Base-by-base conservation (phyloP, 768 basidiomycete species). In the Rhizopogon rudus region DNA sequence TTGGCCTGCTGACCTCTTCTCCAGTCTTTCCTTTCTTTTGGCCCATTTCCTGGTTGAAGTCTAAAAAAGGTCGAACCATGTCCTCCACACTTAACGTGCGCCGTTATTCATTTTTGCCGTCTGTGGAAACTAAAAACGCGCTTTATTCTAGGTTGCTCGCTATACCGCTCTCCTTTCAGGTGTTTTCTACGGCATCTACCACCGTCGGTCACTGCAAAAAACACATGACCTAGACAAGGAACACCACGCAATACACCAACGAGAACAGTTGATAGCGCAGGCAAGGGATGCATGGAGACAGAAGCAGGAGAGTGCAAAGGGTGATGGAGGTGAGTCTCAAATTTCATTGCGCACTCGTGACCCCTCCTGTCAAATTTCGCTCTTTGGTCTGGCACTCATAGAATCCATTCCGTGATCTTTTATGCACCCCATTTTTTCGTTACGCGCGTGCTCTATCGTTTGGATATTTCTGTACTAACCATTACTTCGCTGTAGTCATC, bases 251-350 rank as follows among this genome's bases (percentile, higher is more conserved):
- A 73, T 83, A 43, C 87, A 91, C 65, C 82, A 81, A 61, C 77
- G 90, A 63, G 82, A 91, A 67, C 80, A 83, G 59, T 69, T 97
- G 68, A 82, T 98, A 71, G 79, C 80, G 60, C 81, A 96, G 67
- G 96, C 94, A 40, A 91, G 88, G 79, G 83, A 91, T 66, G 93
- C 91, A 57, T 98, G 89, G 82, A 87, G 82, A 74, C 88, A 85
- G 75, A 86, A 88, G 76, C 80, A 85, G 63, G 77, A 81, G 63
- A 73, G 73, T 53, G 59, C 65, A 25, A 83, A 81, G 63, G 75
- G 71, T 40, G 73, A 73, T 55, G 78, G 77, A 66, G 71, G 88
- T 90, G 70, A 77, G 84, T 78, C 28, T 20, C 50, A 50, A 57
- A 40, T 56, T 43, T 53, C 35, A 46, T n/a, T 13, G 29, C 31